Percentiles rank a stretch among this genome's conserved stretches.
phyloP scores from a whole-genome alignment of 441 rosid genomes.

The Euphorbia celastroides region DNA sequence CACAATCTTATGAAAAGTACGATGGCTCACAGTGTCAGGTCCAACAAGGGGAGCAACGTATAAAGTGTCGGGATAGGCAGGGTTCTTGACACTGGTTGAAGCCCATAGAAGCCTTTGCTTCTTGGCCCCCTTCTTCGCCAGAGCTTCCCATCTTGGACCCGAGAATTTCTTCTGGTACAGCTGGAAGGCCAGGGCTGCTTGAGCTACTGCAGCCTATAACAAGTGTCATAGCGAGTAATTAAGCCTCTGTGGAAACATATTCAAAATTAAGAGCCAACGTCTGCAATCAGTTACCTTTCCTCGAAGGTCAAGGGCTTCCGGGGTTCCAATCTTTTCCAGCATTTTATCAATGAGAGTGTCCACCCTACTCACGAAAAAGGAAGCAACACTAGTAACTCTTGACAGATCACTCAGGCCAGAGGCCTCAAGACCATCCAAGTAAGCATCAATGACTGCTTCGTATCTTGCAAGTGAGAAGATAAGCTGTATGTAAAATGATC shows the following conservation, averaged over 20 bases:
- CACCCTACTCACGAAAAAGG: conserved; percentile 96
- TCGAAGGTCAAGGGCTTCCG: conserved; percentile 91
- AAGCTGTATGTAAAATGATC: too few species aligned
- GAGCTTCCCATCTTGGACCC: conserved; percentile 97
- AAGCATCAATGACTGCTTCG: conserved; percentile 97
- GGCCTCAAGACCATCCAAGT: conserved; percentile 97
- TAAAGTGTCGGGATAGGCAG: conserved; percentile 81
- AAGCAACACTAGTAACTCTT: conserved; percentile 92
- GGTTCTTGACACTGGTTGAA: conserved; percentile 93
- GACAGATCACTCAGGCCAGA: conserved; percentile 91
- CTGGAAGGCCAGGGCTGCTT: conserved; percentile 86
- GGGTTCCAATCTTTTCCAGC: conserved; percentile 89
- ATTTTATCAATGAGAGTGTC: conserved; percentile 92
- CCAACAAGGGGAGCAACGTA: conserved; percentile 91
- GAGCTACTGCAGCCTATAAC: conserved; percentile 99
- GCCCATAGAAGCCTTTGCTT: conserved; percentile 97
- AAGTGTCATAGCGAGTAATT: too few species aligned
- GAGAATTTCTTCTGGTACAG: conserved; percentile 97
- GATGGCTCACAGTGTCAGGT: conserved; percentile 80
- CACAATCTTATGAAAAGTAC: too few species aligned
- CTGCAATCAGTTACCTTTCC: conserved; percentile 92
- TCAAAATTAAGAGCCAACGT: not conserved
- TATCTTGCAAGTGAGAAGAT: conserved; percentile 91
- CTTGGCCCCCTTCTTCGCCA: conserved; percentile 95
- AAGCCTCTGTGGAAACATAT: not conserved